Conservation (phyloP, 352 stramenopile species). For the Thalassiosira mediterranea region DNA sequence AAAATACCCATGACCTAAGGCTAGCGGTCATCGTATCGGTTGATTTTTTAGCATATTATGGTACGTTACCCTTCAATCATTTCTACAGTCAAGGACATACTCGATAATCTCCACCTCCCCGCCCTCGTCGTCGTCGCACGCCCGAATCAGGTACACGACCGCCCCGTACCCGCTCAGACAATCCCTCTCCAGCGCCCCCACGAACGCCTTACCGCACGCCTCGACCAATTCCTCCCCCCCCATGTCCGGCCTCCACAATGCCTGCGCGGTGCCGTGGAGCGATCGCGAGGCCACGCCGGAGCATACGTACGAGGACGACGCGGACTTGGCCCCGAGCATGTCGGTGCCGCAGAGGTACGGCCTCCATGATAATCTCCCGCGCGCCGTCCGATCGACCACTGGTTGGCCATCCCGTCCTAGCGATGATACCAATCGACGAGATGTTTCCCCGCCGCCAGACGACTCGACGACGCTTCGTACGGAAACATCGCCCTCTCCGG, state of each 20-base stretch:
- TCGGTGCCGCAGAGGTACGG: conserved; percentile 79
- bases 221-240: conserved; percentile 67
- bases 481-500: neutral
- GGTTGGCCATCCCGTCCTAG: neutral
- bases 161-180: conserved; percentile 82
- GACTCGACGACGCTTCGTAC: conserved; percentile 11
- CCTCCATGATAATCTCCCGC: conserved; percentile 36
- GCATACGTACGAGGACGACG: conserved; percentile 70
- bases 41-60: no score
- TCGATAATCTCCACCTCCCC: conserved; percentile 65
- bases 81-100: conserved; percentile 73
- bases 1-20: no score
- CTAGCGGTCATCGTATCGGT: no score
- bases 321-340: conserved; percentile 69
- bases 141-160: conserved; percentile 74
- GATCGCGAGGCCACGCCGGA: conserved; percentile 70
- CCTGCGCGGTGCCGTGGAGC: conserved; percentile 78
- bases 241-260: conserved; percentile 75
- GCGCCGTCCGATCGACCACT: no score
- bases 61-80: conserved; percentile 66
- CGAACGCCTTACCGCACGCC: conserved; percentile 75
- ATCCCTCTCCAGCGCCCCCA: conserved; percentile 79
- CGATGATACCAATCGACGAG: no score
- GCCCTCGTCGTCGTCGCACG: conserved; percentile 17
- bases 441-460: no score